Percentiles rank a stretch among this genome's conserved stretches.
These are phyloP conservation scores for Hydrangea macrophylla DNA, from an alignment of 148 eudicot species.

Conservation along the genomic window DNA sequence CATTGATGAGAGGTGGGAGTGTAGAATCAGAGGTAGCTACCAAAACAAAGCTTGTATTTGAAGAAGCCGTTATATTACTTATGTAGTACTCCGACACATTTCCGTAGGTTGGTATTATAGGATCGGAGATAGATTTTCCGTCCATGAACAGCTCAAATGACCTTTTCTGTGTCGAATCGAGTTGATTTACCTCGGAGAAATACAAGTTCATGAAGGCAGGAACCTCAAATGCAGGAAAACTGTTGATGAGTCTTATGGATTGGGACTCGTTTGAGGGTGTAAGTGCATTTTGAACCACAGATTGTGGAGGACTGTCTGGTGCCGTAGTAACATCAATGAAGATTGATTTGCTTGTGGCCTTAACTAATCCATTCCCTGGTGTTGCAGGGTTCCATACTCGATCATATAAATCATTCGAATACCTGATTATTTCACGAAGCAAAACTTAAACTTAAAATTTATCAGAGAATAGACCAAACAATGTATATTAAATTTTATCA, in stretches of 20 bases:
- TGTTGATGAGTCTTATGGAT: not conserved
- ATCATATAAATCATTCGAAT: slow-evolving; percentile 25
- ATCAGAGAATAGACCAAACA: too few relatives aligned
- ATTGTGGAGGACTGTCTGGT: slow-evolving; percentile 20
- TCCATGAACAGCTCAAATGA: slow-evolving; percentile 19
- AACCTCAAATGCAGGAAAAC: not conserved
- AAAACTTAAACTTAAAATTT: too few relatives aligned
- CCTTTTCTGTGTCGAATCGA: slow-evolving; percentile 23
- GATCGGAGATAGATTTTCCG: slow-evolving; percentile 1
- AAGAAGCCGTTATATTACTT: slow-evolving; percentile 8
- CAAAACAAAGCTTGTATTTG: slow-evolving; percentile 20
- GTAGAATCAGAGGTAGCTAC: slow-evolving; percentile 20
- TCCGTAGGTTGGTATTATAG: slow-evolving; percentile 27
- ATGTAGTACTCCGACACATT: slow-evolving; percentile 1
- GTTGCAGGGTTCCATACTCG: slow-evolving; percentile 29
- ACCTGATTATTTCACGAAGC: slow-evolving; percentile 22
- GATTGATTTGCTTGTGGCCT: not conserved
- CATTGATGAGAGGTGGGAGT: slow-evolving; percentile 40
- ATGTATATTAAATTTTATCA: too few relatives aligned
- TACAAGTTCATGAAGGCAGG: slow-evolving; percentile 24
- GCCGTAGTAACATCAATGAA: not conserved
- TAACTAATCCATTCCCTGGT: not conserved
- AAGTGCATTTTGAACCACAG: slow-evolving; percentile 27
- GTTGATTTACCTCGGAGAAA: slow-evolving; percentile 33
- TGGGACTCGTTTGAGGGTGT: slow-evolving; percentile 12